Base-by-base conservation (phyloP, 768 basidiomycete species). In the Baorangia bicolor region DNA sequence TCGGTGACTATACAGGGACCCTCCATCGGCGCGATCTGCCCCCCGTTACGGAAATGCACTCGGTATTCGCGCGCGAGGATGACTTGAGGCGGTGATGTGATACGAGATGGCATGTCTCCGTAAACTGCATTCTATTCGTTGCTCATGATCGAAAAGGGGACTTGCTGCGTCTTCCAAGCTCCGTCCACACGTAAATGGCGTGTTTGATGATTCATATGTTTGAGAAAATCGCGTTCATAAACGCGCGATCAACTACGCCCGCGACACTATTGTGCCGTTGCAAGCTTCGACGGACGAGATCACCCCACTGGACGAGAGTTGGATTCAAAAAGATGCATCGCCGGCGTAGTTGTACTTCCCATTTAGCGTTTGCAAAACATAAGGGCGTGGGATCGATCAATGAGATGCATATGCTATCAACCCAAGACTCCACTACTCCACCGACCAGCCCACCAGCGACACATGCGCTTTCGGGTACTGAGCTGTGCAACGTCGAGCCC, bases 401-500 rank as follows among this genome's bases (percentile, higher is more conserved):
- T 28, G 23, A 42, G 16, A 9, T 37, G 20, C 30, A 47, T 39
- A 9, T 31, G 21, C 33, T 23, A 53, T 48, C 40, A 30, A 53
- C 42, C 4, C 27, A 46, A 20, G 33, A 9, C 30, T 1, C 42
- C 51, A 30, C 27, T 25, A 18, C 34, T 45, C 81, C 83, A 84
- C 34, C 73, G 71, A 23, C 82, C 84, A n/a, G 81, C 67, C 87
- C 87, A 87, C 73, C 79, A 83, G 27, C 81, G 75, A 64, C 84
- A 88, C 64, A 79, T 81, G 13, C 73, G 75, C 65, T 87, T 87
- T 42, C 86, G 75, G 30, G 76, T 58, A 3, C 71, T 70, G 42
- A 88, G 70, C 37, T 77, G 79, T 34, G 77, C 74, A 23, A 53
- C 61, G 61, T 82, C 78, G 13, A 86, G 68, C 5, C 77, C 78